These are phyloP conservation scores for Triticum dicoccoides DNA, from an alignment of 176 grass and related monocot species.

Conservation along the genomic window DNA sequence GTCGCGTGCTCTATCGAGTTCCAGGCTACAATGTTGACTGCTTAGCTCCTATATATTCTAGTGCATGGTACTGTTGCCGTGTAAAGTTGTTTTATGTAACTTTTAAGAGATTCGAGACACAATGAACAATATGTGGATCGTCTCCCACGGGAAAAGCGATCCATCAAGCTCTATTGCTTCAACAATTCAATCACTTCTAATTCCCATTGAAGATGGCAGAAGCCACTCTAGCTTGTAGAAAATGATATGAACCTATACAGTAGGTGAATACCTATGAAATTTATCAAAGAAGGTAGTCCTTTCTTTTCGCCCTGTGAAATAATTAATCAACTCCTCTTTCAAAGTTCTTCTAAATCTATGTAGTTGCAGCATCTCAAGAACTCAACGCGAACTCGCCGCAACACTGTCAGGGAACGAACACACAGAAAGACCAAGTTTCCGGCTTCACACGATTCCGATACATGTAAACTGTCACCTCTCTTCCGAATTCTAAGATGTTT, in stretches of 20 bases:
- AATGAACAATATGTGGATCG: constrained; percentile 4
- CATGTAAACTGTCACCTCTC: too few relatives aligned
- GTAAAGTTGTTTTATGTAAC: constrained; percentile 2
- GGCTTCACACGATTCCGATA: too few relatives aligned
- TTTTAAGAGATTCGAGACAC: background rate
- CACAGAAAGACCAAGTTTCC: too few relatives aligned
- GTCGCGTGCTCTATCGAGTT: background rate
- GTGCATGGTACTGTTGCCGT: constrained; percentile 11
- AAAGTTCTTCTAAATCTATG: too few relatives aligned
- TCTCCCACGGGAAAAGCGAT: background rate
- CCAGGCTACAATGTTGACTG: background rate
- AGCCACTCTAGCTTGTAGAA: background rate
- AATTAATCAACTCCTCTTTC: too few relatives aligned
- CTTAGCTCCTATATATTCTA: background rate
- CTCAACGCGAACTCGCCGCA: too few relatives aligned
- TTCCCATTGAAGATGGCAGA: background rate
- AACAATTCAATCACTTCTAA: background rate
- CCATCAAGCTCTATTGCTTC: background rate
- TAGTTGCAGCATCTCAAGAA: too few relatives aligned
- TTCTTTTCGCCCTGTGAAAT: too few relatives aligned
- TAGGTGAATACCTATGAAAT: too few relatives aligned
- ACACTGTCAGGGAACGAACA: too few relatives aligned
- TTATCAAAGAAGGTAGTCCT: too few relatives aligned
- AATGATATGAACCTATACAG: background rate
- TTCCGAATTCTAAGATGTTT: too few relatives aligned